phyloP scores from a whole-genome alignment of 176 grass and related monocot genomes.

The Zoysia pacifica region DNA sequence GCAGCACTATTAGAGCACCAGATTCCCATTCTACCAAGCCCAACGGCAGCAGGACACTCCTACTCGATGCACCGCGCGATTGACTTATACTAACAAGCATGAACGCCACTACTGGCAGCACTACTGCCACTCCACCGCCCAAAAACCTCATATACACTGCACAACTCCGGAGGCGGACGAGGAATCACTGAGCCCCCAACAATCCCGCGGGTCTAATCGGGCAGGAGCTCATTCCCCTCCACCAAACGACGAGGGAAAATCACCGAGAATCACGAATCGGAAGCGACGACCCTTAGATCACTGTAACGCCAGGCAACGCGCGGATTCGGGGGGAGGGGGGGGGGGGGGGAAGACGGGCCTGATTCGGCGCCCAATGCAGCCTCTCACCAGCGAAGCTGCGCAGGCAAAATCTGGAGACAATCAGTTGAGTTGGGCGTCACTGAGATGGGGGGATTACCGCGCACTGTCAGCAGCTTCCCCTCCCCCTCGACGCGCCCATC shows the following conservation, averaged over 20 bases:
- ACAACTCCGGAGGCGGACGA: background rate
- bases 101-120: background rate
- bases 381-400: background rate
- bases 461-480: constrained; percentile 22
- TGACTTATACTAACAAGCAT: background rate
- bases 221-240: background rate
- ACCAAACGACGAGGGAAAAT: no score
- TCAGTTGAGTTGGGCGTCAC: background rate
- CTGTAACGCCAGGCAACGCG: constrained; percentile 1
- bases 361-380: constrained; percentile 43
- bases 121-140: background rate
- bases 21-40: background rate
- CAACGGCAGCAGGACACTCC: background rate
- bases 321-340: background rate
- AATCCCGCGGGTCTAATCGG: background rate
- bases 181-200: background rate
- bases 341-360: background rate
- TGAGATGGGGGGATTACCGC: background rate
- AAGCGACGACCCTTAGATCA: constrained; percentile 41
- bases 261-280: background rate
- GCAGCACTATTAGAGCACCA: background rate
- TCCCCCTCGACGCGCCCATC: constrained; percentile 18
- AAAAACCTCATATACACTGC: background rate
- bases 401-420: background rate
- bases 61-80: background rate